These are phyloP conservation scores for Naegleria gruberi DNA, from an alignment of 208 protist species.

Conservation along the genomic window DNA sequence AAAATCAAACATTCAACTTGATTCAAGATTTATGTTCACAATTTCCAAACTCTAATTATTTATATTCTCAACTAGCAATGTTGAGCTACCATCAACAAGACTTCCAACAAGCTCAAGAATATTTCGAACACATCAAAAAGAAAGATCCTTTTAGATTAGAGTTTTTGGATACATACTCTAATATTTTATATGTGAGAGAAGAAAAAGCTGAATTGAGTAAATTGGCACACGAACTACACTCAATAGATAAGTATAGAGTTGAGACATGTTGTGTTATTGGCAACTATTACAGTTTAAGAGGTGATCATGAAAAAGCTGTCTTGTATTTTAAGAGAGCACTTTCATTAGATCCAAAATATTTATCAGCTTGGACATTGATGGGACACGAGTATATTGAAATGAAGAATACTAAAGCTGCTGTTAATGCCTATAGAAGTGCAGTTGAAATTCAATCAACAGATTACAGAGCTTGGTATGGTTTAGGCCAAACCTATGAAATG, in stretches of 20 bases:
- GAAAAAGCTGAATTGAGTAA: slow-evolving; percentile 66
- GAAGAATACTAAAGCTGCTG: slow-evolving; percentile 81
- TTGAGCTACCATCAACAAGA: slow-evolving; percentile 76
- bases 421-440: slow-evolving; percentile 87
- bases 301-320: slow-evolving; percentile 86
- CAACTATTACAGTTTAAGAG: slow-evolving; percentile 90
- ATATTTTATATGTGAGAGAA: slow-evolving; percentile 90
- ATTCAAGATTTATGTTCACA: slow-evolving; percentile 27
- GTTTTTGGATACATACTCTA: slow-evolving; percentile 83
- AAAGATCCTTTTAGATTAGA: slow-evolving; percentile 79
- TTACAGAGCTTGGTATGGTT: slow-evolving; percentile 91
- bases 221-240: slow-evolving; percentile 78
- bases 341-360: slow-evolving; percentile 68
- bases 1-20: slow-evolving; percentile 11
- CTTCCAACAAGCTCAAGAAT: slow-evolving; percentile 56
- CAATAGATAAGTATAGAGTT: slow-evolving; percentile 82
- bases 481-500: slow-evolving; percentile 93
- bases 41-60: slow-evolving; percentile 45
- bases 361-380: slow-evolving; percentile 89
- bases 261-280: slow-evolving; percentile 93
- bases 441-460: slow-evolving; percentile 80
- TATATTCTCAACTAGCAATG: slow-evolving; percentile 66
- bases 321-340: slow-evolving; percentile 83
- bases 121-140: slow-evolving; percentile 71
- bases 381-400: slow-evolving; percentile 93